Conservation (phyloP, 208 protist species). For the Trypanosoma mega region DNA sequence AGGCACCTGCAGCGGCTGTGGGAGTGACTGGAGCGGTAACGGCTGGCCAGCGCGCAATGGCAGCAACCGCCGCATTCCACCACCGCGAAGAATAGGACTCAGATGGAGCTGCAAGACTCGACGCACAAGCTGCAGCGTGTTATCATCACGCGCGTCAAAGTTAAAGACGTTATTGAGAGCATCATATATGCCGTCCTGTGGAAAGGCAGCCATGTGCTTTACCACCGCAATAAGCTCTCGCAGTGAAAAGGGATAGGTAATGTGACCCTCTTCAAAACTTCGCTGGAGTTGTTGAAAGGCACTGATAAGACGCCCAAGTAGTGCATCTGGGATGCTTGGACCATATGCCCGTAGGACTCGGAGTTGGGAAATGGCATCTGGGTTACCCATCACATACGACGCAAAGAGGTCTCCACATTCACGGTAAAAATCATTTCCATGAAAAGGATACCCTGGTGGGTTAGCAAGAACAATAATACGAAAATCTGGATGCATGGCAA, state of each 20-base stretch:
- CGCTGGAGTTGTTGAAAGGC: conserved; percentile 78
- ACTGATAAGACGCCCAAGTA: conserved; percentile 58
- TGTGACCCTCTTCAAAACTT: conserved; percentile 79
- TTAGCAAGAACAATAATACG: conserved; percentile 89
- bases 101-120: conserved; percentile 55
- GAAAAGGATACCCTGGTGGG: conserved; percentile 93
- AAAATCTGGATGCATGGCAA: conserved; percentile 78
- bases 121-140: conserved; percentile 69
- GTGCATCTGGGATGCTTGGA: conserved; percentile 49
- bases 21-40: conserved; percentile 21
- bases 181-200: conserved; percentile 81
- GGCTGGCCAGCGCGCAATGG: conserved; percentile 45
- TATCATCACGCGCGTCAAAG: conserved; percentile 78
- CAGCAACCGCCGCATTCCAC: conserved; percentile 43
- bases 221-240: conserved; percentile 95
- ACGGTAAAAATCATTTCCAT: conserved; percentile 95
- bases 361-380: conserved; percentile 82
- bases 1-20: conserved; percentile 29
- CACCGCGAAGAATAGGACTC: conserved; percentile 34
- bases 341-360: conserved; percentile 67
- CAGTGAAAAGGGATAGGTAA: conserved; percentile 91
- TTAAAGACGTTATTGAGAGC: conserved; percentile 87
- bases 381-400: conserved; percentile 92
- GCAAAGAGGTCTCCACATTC: conserved; percentile 92
- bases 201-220: conserved; percentile 88